Evolutionary conservation across 495 filamentous ascomycete species (phyloP).

Genomic region (Lophium mytilinum): DNA sequence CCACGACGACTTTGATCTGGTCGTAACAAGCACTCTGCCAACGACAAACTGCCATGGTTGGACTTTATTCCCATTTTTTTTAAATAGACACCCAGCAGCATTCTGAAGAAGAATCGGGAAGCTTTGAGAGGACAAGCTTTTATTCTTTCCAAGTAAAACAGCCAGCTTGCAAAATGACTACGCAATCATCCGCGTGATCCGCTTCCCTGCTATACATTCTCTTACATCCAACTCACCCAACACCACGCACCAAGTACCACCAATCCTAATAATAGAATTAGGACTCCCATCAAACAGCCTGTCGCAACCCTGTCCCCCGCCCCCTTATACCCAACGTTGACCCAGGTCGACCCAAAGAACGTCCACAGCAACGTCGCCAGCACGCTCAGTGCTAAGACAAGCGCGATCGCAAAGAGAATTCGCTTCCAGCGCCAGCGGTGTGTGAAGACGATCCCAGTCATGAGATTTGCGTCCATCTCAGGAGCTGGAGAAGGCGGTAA

Average conservation of each 20-base stretch:
- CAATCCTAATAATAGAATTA: slow-evolving; percentile 5
- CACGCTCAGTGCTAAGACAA: slow-evolving; percentile 1
- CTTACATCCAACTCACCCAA: background rate
- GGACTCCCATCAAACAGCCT: slow-evolving; percentile 5
- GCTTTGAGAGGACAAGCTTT: no score
- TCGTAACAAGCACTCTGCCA: no score
- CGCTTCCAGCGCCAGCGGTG: slow-evolving; percentile 1
- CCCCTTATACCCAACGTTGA: background rate
- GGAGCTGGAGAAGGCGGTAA: background rate
- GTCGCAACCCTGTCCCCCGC: slow-evolving; percentile 3
- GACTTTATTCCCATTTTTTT: no score
- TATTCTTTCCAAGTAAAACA: no score
- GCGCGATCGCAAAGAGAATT: background rate
- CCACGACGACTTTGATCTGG: no score
- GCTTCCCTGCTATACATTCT: no score
- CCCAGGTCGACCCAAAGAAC: slow-evolving; percentile 13
- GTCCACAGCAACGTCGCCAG: slow-evolving; percentile 12
- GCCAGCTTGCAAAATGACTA: no score
- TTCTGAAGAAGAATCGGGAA: no score
- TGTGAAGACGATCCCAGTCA: slow-evolving; percentile 10
- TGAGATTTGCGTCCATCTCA: background rate
- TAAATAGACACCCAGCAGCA: no score
- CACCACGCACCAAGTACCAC: background rate
- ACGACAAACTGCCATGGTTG: no score
- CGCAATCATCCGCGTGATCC: no score